phyloP scores from a whole-genome alignment of 257 asterid genomes.

The Mitragyna speciosa region DNA sequence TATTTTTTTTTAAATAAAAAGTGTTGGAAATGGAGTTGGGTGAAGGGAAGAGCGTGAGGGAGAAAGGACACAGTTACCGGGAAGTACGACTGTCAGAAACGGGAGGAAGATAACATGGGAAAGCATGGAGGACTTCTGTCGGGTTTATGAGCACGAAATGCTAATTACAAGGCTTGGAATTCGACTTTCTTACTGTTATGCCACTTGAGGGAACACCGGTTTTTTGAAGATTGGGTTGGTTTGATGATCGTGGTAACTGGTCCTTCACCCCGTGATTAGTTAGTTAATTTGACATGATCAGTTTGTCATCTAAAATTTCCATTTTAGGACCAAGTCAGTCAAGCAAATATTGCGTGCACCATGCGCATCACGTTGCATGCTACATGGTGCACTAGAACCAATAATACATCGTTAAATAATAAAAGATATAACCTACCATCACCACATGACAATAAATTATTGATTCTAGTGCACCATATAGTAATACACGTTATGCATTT shows the following conservation, averaged over 20 bases:
- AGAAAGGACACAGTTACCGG: slow-evolving; percentile 20
- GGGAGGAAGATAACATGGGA: slow-evolving; percentile 6
- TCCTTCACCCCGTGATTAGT: neutral
- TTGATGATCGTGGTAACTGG: neutral
- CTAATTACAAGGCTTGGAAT: neutral
- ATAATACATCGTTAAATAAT: too few species aligned
- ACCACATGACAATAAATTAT: too few species aligned
- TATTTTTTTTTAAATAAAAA: neutral
- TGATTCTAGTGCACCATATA: too few species aligned
- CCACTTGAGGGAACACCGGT: slow-evolving; percentile 7
- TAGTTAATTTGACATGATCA: neutral
- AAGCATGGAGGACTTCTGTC: slow-evolving; percentile 27
- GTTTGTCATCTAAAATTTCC: too few species aligned
- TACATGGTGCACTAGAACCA: too few species aligned
- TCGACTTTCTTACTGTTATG: slow-evolving; percentile 8
- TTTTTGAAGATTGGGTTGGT: too few species aligned
- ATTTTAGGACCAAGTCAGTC: too few species aligned
- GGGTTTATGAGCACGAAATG: slow-evolving; percentile 26
- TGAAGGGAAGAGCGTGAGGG: neutral
- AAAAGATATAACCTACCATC: too few species aligned
- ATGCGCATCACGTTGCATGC: too few species aligned
- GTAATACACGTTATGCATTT: too few species aligned
- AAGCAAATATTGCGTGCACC: too few species aligned
- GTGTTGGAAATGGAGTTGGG: too few species aligned
- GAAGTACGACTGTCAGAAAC: slow-evolving; percentile 30